Percentiles rank a stretch among this genome's conserved stretches.
These are phyloP conservation scores for Aegilops bicornis DNA, from an alignment of 176 grass and related monocot genomes.

Conservation along the genomic window DNA sequence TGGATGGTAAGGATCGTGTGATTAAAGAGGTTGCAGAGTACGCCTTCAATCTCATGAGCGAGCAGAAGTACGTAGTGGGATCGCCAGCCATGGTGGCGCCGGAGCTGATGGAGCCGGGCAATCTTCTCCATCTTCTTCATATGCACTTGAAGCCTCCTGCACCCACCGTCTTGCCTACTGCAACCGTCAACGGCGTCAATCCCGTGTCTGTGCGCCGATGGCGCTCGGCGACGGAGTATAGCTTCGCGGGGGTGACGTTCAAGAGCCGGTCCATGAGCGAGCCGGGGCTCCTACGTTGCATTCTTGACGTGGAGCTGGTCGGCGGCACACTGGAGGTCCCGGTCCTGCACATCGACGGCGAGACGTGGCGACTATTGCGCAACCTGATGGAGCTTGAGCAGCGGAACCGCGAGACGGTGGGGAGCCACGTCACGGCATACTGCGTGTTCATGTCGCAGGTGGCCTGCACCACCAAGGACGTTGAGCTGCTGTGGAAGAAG, in stretches of 20 bases:
- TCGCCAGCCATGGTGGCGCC: no score
- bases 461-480: neutral
- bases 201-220: neutral
- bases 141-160: no score
- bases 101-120: no score
- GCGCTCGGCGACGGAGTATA: constrained; percentile 10
- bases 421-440: constrained; percentile 23
- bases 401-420: neutral
- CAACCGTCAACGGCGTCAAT: no score
- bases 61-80: no score
- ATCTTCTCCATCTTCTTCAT: no score
- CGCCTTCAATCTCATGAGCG: no score
- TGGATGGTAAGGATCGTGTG: no score
- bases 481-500: neutral
- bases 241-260: neutral
- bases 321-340: neutral
- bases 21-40: no score
- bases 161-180: no score
- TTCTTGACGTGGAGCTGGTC: constrained; percentile 12
- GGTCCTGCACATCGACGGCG: neutral
- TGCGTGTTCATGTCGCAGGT: constrained; percentile 33
- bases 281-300: neutral
- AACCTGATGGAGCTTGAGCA: constrained; percentile 35
- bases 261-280: neutral
- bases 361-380: constrained; percentile 8